Conservation (phyloP, 2,329 filamentous ascomycete species). For the Conoideocrella luteorostrata region DNA sequence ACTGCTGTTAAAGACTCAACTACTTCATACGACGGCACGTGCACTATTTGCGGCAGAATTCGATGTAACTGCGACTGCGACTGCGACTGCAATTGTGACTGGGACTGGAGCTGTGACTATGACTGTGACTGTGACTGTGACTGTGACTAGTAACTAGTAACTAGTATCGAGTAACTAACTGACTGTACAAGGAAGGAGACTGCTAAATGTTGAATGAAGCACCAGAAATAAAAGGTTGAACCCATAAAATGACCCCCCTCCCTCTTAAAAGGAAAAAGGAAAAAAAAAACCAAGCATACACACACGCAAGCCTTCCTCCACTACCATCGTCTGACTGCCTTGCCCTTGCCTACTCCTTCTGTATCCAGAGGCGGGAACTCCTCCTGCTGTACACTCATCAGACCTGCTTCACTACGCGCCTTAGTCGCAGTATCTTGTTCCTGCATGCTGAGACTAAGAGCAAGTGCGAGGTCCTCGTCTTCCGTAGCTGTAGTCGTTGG, state of each 20-base stretch:
- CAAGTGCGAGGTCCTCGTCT: slow-evolving; percentile 55
- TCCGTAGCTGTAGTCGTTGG: slow-evolving; percentile 13
- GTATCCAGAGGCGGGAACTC: slow-evolving; percentile 36
- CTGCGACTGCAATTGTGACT: no score
- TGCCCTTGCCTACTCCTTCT: slow-evolving; percentile 39
- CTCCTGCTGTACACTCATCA: slow-evolving; percentile 18
- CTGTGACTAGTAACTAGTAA: no score
- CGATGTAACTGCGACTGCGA: no score
- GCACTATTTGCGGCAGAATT: no score
- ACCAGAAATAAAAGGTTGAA: neutral
- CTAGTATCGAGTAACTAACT: no score
- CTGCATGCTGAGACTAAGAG: slow-evolving; percentile 53
- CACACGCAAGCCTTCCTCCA: neutral
- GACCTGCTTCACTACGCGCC: neutral
- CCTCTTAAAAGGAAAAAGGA: neutral
- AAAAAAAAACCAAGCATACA: neutral
- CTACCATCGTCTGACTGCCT: slow-evolving; percentile 22
- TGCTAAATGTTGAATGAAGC: slow-evolving; percentile 6
- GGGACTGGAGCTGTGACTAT: no score
- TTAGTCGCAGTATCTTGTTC: slow-evolving; percentile 34
- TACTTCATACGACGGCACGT: no score
- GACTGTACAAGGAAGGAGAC: no score
- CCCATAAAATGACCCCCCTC: no score
- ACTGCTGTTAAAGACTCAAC: no score
- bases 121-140: no score